Evolutionary conservation across 345 rosid species (phyloP).

Genomic region (Eucalyptus pauciflora): DNA sequence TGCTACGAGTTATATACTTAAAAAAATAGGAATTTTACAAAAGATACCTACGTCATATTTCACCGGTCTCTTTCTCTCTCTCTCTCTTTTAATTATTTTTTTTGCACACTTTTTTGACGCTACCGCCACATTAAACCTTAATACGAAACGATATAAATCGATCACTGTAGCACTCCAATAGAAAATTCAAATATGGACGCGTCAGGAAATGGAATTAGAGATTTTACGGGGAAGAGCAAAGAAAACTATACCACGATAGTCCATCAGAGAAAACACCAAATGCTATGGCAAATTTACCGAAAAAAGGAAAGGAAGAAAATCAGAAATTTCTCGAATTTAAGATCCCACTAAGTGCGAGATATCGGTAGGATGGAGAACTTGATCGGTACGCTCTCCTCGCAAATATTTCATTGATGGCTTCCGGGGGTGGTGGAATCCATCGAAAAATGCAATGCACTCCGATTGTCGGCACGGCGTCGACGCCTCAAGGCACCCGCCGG

Average conservation of each 20-base stretch:
- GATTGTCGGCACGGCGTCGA: slow-evolving; percentile 4
- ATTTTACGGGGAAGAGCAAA: background rate
- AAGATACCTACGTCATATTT: background rate
- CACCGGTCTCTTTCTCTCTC: background rate
- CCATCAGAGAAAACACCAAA: background rate
- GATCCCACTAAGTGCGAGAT: background rate
- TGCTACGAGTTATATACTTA: background rate
- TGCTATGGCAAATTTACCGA: background rate
- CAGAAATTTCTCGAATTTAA: no score
- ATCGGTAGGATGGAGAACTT: slow-evolving; percentile 3
- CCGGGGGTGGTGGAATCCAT: slow-evolving; percentile 28
- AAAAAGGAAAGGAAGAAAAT: background rate
- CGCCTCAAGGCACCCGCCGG: slow-evolving; percentile 11
- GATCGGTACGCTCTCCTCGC: slow-evolving; percentile 11
- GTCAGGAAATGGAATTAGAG: background rate
- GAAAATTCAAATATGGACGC: background rate
- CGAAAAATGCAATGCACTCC: slow-evolving; percentile 15
- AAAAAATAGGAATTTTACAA: background rate
- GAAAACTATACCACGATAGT: background rate
- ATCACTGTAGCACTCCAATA: background rate
- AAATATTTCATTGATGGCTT: background rate
- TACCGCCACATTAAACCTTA: background rate
- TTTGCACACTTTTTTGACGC: background rate
- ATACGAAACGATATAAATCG: background rate
- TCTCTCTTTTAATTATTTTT: no score